Evolutionary conservation across 768 basidiomycete genomes (phyloP).

Genomic region (Tylopilus cervinicoccineus): DNA sequence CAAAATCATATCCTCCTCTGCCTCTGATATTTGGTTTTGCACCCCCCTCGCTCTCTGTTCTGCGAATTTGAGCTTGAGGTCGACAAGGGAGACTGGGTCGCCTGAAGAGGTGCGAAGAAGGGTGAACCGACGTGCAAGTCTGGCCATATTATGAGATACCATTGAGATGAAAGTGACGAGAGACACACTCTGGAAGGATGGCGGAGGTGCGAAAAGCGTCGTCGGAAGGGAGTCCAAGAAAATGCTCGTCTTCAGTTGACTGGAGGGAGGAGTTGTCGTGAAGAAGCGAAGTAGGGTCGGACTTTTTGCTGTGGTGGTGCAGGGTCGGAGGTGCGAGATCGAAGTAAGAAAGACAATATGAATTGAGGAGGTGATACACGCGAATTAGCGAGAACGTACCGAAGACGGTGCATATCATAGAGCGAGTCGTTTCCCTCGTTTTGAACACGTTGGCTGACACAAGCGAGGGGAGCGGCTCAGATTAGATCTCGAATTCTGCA

Average conservation of each 20-base stretch:
- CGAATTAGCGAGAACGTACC: constrained; percentile 50
- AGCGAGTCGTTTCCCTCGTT: constrained; percentile 45
- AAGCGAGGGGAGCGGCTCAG: constrained; percentile 27
- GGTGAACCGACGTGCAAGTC: constrained; percentile 79
- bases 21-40: constrained; percentile 67
- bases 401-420: constrained; percentile 80
- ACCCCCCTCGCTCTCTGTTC: constrained; percentile 71
- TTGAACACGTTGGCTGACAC: constrained; percentile 59
- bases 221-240: constrained; percentile 59
- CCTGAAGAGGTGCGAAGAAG: constrained; percentile 68
- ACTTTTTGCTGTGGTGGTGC: constrained; percentile 61
- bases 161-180: constrained; percentile 6
- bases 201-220: constrained; percentile 84
- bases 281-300: constrained; percentile 49
- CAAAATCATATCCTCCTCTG: constrained; percentile 82
- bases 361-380: constrained; percentile 23
- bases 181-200: constrained; percentile 78
- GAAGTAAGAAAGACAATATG: constrained; percentile 17
- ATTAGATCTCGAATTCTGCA: constrained; percentile 27
- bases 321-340: constrained; percentile 22
- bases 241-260: constrained; percentile 35
- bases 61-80: constrained; percentile 63
- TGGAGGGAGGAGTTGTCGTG: constrained; percentile 28
- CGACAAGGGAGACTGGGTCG: constrained; percentile 60
- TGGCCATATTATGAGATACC: constrained; percentile 29